phyloP scores from a whole-genome alignment of 2,329 filamentous ascomycete species.

The Aspergillus carbonarius region DNA sequence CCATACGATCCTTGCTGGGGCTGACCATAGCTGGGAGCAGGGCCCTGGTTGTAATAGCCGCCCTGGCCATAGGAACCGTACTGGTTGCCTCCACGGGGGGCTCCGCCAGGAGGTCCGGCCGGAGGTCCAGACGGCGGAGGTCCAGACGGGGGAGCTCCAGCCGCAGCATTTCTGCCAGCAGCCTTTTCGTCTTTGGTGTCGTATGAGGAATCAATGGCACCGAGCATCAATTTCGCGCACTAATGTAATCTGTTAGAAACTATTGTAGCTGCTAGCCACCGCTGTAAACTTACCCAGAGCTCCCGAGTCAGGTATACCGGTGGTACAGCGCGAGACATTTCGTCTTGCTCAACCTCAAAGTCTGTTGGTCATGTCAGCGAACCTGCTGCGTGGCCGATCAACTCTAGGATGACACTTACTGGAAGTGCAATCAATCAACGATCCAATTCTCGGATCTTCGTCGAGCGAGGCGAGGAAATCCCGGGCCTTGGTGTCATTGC shows the following conservation, averaged over 20 bases:
- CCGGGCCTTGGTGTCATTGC: slow-evolving; percentile 63
- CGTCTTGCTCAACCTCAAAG: slow-evolving; percentile 66
- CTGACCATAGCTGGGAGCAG: slow-evolving; percentile 22
- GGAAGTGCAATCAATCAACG: slow-evolving; percentile 66
- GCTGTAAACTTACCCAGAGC: slow-evolving; percentile 53
- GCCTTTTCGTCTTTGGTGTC: slow-evolving; percentile 65
- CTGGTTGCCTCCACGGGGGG: slow-evolving; percentile 33
- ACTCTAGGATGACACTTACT: slow-evolving; percentile 49
- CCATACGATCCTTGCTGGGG: slow-evolving; percentile 24
- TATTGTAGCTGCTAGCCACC: not conserved
- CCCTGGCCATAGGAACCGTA: slow-evolving; percentile 35
- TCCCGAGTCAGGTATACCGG: slow-evolving; percentile 64
- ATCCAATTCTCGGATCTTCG: slow-evolving; percentile 60
- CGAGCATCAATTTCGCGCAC: slow-evolving; percentile 66
- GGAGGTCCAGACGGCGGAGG: slow-evolving; percentile 14
- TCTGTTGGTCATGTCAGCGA: slow-evolving; percentile 44
- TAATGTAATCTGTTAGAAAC: slow-evolving; percentile 23
- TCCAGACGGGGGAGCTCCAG: slow-evolving; percentile 9
- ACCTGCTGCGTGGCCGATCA: not conserved
- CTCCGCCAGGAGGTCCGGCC: slow-evolving; percentile 6
- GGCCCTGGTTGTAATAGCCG: slow-evolving; percentile 23
- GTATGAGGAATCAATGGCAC: slow-evolving; percentile 65
- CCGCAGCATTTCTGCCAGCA: slow-evolving; percentile 33
- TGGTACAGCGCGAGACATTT: slow-evolving; percentile 62
- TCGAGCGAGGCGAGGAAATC: slow-evolving; percentile 66